A percentile compares a stretch with the other conserved stretches of the same genome.
phyloP scores from a whole-genome alignment of 2,329 filamentous ascomycete species.

The Paracoccidioides brasiliensis region DNA sequence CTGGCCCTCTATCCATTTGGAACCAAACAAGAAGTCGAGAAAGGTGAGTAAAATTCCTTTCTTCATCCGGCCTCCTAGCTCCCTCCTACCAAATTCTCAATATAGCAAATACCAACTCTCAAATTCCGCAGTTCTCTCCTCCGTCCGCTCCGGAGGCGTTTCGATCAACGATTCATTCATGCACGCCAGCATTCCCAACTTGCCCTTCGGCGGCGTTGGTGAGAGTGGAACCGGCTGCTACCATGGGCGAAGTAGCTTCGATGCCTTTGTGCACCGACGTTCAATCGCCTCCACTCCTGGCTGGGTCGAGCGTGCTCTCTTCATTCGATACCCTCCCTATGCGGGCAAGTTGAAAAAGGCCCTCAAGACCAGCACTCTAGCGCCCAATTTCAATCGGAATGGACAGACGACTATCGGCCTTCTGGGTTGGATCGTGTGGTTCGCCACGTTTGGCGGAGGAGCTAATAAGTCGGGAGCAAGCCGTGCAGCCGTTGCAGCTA shows the following conservation, averaged over 20 bases:
- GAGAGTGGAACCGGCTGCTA: conserved; percentile 65
- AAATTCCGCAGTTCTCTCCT: conserved; percentile 39
- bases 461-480: conserved; percentile 24
- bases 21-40: conserved; percentile 60
- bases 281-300: conserved; percentile 45
- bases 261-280: conserved; percentile 49
- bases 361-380: conserved; percentile 37
- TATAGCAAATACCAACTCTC: not conserved
- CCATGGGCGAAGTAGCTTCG: conserved; percentile 58
- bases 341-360: conserved; percentile 42
- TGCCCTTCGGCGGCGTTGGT: conserved; percentile 75
- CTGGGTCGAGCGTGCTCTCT: conserved; percentile 47
- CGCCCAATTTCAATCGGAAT: conserved; percentile 49
- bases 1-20: conserved; percentile 79
- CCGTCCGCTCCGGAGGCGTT: conserved; percentile 55
- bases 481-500: conserved; percentile 24
- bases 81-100: not conserved
- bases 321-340: conserved; percentile 49
- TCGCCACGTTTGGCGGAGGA: conserved; percentile 31
- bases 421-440: conserved; percentile 27
- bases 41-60: conserved; percentile 39
- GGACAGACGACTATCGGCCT: conserved; percentile 29
- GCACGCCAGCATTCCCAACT: conserved; percentile 55
- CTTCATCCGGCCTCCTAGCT: not conserved
- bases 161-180: conserved; percentile 48